Base-by-base conservation (phyloP, 495 filamentous ascomycete genomes). In the Thozetella sp. region DNA sequence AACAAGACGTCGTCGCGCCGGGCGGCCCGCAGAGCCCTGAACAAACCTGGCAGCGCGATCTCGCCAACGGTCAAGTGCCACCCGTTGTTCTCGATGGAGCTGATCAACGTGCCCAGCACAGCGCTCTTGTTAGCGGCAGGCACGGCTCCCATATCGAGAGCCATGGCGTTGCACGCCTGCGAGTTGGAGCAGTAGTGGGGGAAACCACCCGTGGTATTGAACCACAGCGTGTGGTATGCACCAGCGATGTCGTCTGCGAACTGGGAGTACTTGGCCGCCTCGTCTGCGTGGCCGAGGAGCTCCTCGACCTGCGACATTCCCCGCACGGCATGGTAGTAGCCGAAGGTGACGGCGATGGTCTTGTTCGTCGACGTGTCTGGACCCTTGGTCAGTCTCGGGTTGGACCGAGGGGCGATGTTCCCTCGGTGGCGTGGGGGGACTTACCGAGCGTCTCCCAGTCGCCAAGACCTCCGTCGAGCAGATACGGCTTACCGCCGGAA, bases 61-160 rank as follows among this genome's bases (percentile, higher is more conserved):
- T 52, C 50, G 6, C 50, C 50, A 2, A 52, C 50, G 13, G 50
- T 52, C 50, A 10, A 4, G 25, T 52, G 50, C 22, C 25, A 52
- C 20, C 9, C 25, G 20, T 52, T 10, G 15, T 25, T 52, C 20
- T 22, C 50, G 9, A 52, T 22, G 22, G 50, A 52, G 50, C 25
- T 52, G 2, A 52, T 22, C 13, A 52, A 22, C 10, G 50, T 22
- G 20, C 25, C 4, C 50, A 52, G 50, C 4, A 52, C 50, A 4
- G 50, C 2, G 20, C 20, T 23, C 50, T 52, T 12, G 50, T 52
- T 52, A 13, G 20, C 50, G 3, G 50, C 50, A 17, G 50, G 50
- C 20, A 52, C 50, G 22, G 50, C 50, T 25, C 50, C 50, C 17
- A 52, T 52, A 25, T 52, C 50, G 22, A 52, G 50, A 4, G 50